Base-by-base conservation (phyloP, 257 asterid species). In the Catharanthus roseus region DNA sequence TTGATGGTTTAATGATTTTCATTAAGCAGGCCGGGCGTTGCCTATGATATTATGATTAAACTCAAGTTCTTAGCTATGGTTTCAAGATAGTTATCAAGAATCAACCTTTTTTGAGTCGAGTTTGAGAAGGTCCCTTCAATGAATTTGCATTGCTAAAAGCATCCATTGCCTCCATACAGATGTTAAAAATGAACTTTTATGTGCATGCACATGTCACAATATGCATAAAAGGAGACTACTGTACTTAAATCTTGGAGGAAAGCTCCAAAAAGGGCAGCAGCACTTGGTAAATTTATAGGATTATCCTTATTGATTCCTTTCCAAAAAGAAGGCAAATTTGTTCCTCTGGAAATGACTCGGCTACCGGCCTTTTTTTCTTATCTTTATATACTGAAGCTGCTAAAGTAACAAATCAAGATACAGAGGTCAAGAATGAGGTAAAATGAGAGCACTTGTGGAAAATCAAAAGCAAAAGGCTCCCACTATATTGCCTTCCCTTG, bases 361-460 rank as follows among this genome's bases (percentile, higher is more conserved):
- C 57, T 57, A 34, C 57, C 6, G 45, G 50, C 65, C 38, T 53
- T 38, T 65, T 28, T 65, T 65, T 73, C 39, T 41, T 36, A 62
- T 41, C 33, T 65, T 13, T 31, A 53, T 73, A 50, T 58, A 69
- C 57, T 56, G 19, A 39, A 56, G 49, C 38, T 61, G 49, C 38
- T 61, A 63, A 62, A 57, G 50, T 51, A 71, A 60, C 58, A 45
- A 69, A 34, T 23, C 47, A 49, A 63, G 60, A 62, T 49, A n/a
- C n/a, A n/a, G n/a, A 24, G 64, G 74, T 67, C 55, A 65, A 75
- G 71, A 65, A 65, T 80, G 65, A 68, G 78, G 78, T 72, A 78
- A n/a, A 76, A 80, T 72, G 73, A 34, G 26, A 75, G 68, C 68
- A 63, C 74, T 63, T 45, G 42, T n/a, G 23, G 51, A 15, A 72